A percentile compares a stretch with the other conserved stretches of the same genome.
Evolutionary conservation across 1,284 basidiomycete genomes (phyloP).

Genomic region (Schizophyllum commune): DNA sequence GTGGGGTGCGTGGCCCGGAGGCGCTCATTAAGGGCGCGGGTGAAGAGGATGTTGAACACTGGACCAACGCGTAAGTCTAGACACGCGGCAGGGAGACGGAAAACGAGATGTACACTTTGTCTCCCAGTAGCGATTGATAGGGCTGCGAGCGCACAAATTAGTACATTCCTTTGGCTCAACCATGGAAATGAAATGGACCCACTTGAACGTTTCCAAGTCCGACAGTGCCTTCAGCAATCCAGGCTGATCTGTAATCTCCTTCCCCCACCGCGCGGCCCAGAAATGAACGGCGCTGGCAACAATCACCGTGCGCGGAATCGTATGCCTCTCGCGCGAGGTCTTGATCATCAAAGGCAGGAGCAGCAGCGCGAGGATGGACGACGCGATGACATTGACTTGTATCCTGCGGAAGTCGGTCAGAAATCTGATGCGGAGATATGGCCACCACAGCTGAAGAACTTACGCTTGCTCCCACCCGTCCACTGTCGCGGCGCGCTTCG

Average conservation of each 20-base stretch:
- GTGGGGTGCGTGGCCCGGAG: constrained; percentile 19
- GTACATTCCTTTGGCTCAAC: neutral
- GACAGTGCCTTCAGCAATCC: constrained; percentile 24
- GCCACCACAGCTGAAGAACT: neutral
- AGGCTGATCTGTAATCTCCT: constrained; percentile 10
- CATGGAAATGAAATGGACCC: neutral
- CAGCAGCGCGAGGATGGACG: constrained; percentile 19
- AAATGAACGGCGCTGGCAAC: constrained; percentile 22
- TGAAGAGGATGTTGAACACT: constrained; percentile 24
- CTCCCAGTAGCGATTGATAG: constrained; percentile 20
- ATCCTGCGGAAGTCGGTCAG: constrained; percentile 10
- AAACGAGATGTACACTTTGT: constrained; percentile 24
- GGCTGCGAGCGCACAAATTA: neutral
- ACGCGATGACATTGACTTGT: constrained; percentile 24
- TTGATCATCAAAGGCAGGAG: constrained; percentile 20
- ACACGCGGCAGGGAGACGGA: neutral
- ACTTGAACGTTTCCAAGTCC: constrained; percentile 21
- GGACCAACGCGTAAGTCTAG: neutral
- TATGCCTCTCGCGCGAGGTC: constrained; percentile 11
- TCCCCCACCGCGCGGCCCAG: constrained; percentile 10
- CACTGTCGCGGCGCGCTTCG: constrained; percentile 14
- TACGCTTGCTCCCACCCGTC: constrained; percentile 26
- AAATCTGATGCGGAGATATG: neutral
- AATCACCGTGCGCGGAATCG: constrained; percentile 17
- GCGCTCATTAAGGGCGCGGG: constrained; percentile 23